A percentile compares a stretch with the other conserved stretches of the same genome.
These are phyloP conservation scores for Talaromyces stipitatus DNA, from an alignment of 495 filamentous ascomycete genomes.

Conservation along the genomic window DNA sequence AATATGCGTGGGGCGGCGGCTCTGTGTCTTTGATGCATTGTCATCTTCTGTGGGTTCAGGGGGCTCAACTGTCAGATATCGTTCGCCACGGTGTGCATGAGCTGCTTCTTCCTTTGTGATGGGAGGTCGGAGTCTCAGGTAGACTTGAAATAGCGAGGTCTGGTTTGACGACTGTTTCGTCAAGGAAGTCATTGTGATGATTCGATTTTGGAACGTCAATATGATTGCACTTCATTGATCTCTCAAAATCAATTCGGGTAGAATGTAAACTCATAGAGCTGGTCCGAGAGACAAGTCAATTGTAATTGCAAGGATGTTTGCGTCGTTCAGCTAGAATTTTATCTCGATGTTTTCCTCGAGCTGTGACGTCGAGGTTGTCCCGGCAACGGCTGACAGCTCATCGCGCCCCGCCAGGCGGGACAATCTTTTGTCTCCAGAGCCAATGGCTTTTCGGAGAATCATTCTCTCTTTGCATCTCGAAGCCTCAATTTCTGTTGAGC, in stretches of 20 bases:
- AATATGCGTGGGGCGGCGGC: slow-evolving; percentile 63
- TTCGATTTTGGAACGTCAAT: neutral
- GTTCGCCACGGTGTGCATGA: slow-evolving; percentile 41
- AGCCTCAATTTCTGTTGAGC: too few relatives aligned
- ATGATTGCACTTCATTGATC: neutral
- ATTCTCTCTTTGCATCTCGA: too few relatives aligned
- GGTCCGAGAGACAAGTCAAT: too few relatives aligned
- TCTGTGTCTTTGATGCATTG: slow-evolving; percentile 21
- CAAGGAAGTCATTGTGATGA: slow-evolving; percentile 23
- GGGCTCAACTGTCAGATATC: slow-evolving; percentile 71
- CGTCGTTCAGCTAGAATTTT: too few relatives aligned
- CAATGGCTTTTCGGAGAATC: too few relatives aligned
- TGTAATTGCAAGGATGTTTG: too few relatives aligned
- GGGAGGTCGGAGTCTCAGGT: slow-evolving; percentile 78
- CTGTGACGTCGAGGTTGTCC: neutral
- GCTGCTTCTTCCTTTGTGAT: slow-evolving; percentile 24
- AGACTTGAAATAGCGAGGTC: slow-evolving; percentile 81
- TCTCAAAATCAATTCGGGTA: neutral
- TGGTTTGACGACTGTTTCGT: slow-evolving; percentile 33
- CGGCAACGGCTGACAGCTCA: neutral
- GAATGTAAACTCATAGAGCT: neutral
- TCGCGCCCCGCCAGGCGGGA: neutral
- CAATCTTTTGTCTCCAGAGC: neutral
- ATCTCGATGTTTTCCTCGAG: neutral
- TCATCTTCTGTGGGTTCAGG: slow-evolving; percentile 21